Percentiles rank a stretch among this genome's conserved stretches.
phyloP scores from a whole-genome alignment of 768 basidiomycete genomes.

The Russula compacta region DNA sequence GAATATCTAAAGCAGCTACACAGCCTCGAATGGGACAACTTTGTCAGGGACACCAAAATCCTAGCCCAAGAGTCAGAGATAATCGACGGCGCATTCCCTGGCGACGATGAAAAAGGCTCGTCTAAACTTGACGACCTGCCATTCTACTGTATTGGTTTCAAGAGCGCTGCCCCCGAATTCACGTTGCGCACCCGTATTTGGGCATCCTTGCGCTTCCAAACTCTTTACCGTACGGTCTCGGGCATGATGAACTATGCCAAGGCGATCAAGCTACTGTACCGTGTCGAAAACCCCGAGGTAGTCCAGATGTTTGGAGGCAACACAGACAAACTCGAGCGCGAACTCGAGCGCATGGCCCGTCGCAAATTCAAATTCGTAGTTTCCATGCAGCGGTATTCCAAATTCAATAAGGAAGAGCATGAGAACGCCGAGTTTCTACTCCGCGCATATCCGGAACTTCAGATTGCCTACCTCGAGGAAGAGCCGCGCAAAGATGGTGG shows the following conservation, averaged over 20 bases:
- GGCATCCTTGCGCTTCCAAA: slow-evolving; percentile 98
- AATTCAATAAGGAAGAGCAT: slow-evolving; percentile 99
- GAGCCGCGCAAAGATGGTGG: slow-evolving; percentile 93
- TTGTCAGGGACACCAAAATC: slow-evolving; percentile 99
- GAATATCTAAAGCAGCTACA: slow-evolving; percentile 99
- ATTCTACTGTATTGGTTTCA: slow-evolving; percentile 98
- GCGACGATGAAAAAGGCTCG: slow-evolving; percentile 72
- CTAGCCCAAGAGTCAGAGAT: slow-evolving; percentile 89
- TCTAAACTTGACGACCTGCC: slow-evolving; percentile 88
- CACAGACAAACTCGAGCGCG: slow-evolving; percentile 92
- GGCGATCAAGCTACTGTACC: slow-evolving; percentile 98
- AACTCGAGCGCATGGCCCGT: slow-evolving; percentile 94
- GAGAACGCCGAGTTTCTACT: slow-evolving; percentile 98
- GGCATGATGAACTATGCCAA: slow-evolving; percentile 99
- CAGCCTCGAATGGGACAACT: slow-evolving; percentile 98
- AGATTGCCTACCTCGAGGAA: slow-evolving; percentile 97
- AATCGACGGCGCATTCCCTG: slow-evolving; percentile 69
- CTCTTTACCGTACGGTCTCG: slow-evolving; percentile 95
- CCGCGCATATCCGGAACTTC: slow-evolving; percentile 95
- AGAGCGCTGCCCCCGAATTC: slow-evolving; percentile 96
- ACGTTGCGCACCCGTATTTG: slow-evolving; percentile 98
- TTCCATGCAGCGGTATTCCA: slow-evolving; percentile 98
- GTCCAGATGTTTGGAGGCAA: slow-evolving; percentile 97
- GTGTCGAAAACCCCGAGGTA: slow-evolving; percentile 98
- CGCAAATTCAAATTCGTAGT: slow-evolving; percentile 99